These are phyloP conservation scores for Trichoderma citrinoviride DNA, from an alignment of 2,329 filamentous ascomycete genomes.

Conservation along the genomic window DNA sequence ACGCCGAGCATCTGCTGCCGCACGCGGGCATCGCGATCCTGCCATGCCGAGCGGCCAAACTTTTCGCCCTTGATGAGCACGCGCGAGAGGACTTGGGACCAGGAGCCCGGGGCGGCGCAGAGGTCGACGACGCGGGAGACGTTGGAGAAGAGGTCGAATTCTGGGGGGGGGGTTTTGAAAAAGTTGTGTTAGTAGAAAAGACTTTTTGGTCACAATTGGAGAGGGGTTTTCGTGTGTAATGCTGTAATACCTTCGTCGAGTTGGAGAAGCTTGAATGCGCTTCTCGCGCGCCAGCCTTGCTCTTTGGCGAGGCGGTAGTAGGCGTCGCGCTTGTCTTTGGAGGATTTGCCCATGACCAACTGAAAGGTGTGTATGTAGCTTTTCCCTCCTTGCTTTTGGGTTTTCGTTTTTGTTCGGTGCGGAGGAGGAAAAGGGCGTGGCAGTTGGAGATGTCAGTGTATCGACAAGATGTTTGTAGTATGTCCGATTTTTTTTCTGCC, in stretches of 20 bases:
- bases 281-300: slow-evolving; percentile 95
- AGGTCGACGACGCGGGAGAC: slow-evolving; percentile 93
- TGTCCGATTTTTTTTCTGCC: slow-evolving; percentile 17
- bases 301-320: slow-evolving; percentile 98
- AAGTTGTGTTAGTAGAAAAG: no score
- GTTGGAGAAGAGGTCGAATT: slow-evolving; percentile 89
- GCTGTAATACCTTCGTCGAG: slow-evolving; percentile 70
- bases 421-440: background rate
- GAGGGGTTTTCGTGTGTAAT: no score
- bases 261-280: slow-evolving; percentile 95
- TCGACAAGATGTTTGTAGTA: background rate
- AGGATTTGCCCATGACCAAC: slow-evolving; percentile 82
- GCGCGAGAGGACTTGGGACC: slow-evolving; percentile 93
- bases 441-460: background rate
- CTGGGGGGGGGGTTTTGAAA: slow-evolving; percentile 47
- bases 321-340: slow-evolving; percentile 96
- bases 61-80: slow-evolving; percentile 91
- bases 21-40: slow-evolving; percentile 72
- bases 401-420: background rate
- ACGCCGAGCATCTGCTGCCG: slow-evolving; percentile 59
- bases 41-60: slow-evolving; percentile 82
- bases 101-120: slow-evolving; percentile 92
- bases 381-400: background rate
- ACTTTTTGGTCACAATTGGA: no score
- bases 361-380: no score